Percentiles rank a stretch among this genome's conserved stretches.
Evolutionary conservation across 768 basidiomycete species (phyloP).

Genomic region (Leucocoprinus leucothites): DNA sequence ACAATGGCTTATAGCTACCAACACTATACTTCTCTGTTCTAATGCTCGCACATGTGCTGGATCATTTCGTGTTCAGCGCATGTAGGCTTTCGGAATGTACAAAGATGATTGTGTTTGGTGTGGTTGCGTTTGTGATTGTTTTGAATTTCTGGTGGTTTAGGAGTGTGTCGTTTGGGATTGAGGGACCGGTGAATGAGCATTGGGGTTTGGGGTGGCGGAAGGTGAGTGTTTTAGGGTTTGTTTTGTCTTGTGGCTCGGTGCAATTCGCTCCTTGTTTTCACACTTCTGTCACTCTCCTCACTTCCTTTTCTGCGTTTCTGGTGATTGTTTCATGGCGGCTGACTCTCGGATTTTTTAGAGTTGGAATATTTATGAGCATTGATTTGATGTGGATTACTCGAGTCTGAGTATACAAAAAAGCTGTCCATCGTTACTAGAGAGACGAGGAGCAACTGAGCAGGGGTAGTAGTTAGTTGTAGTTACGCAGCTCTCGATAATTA

Average conservation of each 20-base stretch:
- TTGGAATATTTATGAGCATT: conserved; percentile 7
- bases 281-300: too few species aligned
- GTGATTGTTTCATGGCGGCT: too few species aligned
- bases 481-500: too few species aligned
- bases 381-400: neutral
- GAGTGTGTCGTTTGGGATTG: conserved; percentile 84
- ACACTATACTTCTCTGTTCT: conserved; percentile 96
- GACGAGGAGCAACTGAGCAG: too few species aligned
- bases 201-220: conserved; percentile 79
- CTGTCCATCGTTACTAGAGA: neutral
- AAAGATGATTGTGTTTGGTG: conserved; percentile 70
- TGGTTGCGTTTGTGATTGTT: conserved; percentile 57
- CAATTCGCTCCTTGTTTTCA: too few species aligned
- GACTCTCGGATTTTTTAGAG: neutral
- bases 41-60: conserved; percentile 86
- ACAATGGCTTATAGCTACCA: conserved; percentile 66
- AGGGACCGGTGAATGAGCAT: conserved; percentile 81
- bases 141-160: conserved; percentile 96
- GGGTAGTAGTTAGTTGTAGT: too few species aligned
- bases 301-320: too few species aligned
- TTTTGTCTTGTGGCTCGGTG: too few species aligned
- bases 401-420: neutral
- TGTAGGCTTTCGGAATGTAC: conserved; percentile 55
- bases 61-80: conserved; percentile 89
- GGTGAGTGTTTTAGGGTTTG: too few species aligned